Conservation (phyloP, 1,284 basidiomycete genomes). For the Naganishia cerealis region DNA sequence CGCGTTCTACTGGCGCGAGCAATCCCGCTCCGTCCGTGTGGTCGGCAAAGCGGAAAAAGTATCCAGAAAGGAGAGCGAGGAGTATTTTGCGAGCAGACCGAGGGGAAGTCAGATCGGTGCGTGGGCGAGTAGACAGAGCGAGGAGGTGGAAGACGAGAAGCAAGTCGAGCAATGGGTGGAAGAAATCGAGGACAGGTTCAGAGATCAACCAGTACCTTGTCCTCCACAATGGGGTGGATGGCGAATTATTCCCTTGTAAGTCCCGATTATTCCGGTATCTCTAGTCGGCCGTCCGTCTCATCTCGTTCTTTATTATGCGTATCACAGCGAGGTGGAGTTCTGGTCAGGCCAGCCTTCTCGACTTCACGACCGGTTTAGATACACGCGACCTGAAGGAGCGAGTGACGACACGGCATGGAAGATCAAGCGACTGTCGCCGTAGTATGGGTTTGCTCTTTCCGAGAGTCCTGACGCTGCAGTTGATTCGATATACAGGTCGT, state of each 20-base stretch:
- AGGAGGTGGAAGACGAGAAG: slow-evolving; percentile 69
- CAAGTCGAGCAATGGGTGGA: slow-evolving; percentile 67
- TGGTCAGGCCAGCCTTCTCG: slow-evolving; percentile 88
- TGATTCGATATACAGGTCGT: background rate
- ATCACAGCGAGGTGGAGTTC: slow-evolving; percentile 74
- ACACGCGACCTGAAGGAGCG: slow-evolving; percentile 63
- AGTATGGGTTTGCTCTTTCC: background rate
- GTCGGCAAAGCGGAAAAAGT: slow-evolving; percentile 82
- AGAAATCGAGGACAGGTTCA: slow-evolving; percentile 64
- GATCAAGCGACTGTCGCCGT: slow-evolving; percentile 73
- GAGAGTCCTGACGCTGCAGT: background rate
- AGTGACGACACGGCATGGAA: slow-evolving; percentile 65
- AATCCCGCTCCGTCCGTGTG: slow-evolving; percentile 77
- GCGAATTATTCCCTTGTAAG: slow-evolving; percentile 83
- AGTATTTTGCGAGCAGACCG: slow-evolving; percentile 82
- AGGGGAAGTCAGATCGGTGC: slow-evolving; percentile 83
- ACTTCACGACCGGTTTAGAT: slow-evolving; percentile 83
- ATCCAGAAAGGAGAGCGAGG: slow-evolving; percentile 67
- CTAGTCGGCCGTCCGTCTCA: background rate
- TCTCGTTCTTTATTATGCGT: slow-evolving; percentile 26
- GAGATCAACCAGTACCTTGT: slow-evolving; percentile 62
- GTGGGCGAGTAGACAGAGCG: slow-evolving; percentile 87
- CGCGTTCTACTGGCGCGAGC: slow-evolving; percentile 88
- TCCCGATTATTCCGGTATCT: slow-evolving; percentile 35
- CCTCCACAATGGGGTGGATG: slow-evolving; percentile 97